Conservation (phyloP, 345 rosid genomes). For the Cardamine occulta region DNA sequence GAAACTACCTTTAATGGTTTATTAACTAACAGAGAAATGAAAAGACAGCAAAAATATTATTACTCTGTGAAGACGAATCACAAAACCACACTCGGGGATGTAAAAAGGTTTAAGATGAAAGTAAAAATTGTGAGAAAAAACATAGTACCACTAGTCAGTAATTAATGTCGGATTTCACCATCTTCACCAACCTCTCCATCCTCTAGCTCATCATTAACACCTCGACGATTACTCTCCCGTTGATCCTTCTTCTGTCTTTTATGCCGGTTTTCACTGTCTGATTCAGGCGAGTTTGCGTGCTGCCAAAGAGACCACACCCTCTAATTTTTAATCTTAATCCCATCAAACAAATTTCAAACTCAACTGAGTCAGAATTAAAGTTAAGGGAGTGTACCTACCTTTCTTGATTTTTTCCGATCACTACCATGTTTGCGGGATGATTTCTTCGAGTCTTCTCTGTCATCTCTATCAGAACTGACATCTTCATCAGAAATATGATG, state of each 20-base stretch:
- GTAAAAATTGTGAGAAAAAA: conserved; percentile 1
- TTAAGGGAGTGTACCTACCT: conserved; percentile 65
- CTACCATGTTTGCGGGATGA: conserved; percentile 78
- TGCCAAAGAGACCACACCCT: conserved; percentile 41
- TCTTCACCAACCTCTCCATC: conserved; percentile 97
- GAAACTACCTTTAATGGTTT: too few species aligned
- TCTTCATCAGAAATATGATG: conserved; percentile 69
- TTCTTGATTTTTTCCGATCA: conserved; percentile 90
- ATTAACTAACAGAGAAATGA: not conserved
- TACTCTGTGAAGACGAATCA: not conserved
- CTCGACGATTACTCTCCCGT: conserved; percentile 66
- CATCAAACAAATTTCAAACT: not conserved
- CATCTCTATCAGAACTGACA: conserved; percentile 81
- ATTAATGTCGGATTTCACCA: conserved; percentile 70
- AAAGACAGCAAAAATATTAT: not conserved
- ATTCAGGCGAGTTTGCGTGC: conserved; percentile 81
- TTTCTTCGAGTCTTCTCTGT: conserved; percentile 72
- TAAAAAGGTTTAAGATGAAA: not conserved
- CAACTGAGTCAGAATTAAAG: not conserved
- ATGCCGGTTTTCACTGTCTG: conserved; percentile 77
- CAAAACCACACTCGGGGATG: not conserved
- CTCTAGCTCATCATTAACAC: conserved; percentile 79
- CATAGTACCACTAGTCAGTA: conserved; percentile 11
- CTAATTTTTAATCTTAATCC: not conserved
- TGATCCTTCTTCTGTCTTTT: conserved; percentile 81